Evolutionary conservation across 2,329 filamentous ascomycete species (phyloP), one percentile per base, ranked within the genome.

Genomic region (Colletotrichum graminicola): DNA sequence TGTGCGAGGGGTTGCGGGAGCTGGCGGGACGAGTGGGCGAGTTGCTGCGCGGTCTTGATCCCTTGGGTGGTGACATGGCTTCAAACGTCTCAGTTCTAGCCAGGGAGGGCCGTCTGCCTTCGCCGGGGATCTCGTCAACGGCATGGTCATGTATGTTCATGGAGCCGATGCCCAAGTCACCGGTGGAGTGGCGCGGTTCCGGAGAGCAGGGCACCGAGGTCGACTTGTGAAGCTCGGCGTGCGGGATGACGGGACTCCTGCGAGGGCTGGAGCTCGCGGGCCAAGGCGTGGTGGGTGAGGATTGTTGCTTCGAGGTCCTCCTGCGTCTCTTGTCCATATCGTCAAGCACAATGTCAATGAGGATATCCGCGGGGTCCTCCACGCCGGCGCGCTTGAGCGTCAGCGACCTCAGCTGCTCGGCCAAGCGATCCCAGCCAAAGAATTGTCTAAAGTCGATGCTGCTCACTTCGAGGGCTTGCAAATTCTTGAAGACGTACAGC

Each of bases 371-470:
- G 4, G 94, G 94, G 78, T 99, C 95, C 74, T 98, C 94, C 55
- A 99, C 87, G 74, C 92, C 91, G 66, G 93, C 95, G 75, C 94
- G 91, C 83, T 94, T 97, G 74, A 99, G 86, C 2, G 93, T 96
- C 74, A 99, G 86, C 73, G 94, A 97, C 71, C 94, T 91, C 73
- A 99, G 84, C 80, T 98, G 95, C 79, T 99, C 96, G 11, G 96
- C 93, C 67, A 98, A 84, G 70, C 93, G 91, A 80, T 99, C 95
- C 96, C 96, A 99, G 69, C 96, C 96, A 82, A 94, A 97, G 83
- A 98, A 98, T 76, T 97, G 95, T 73, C 96, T 91, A 79, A 97
- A 98, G 81, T 99, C 96, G 79, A 98, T 92, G 82, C 97, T 95
- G 83, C 92, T 95, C 64, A 99, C 93, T 81, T 99, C 96, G 74